Evolutionary conservation across 495 filamentous ascomycete genomes (phyloP).

Genomic region (Letharia columbiana): DNA sequence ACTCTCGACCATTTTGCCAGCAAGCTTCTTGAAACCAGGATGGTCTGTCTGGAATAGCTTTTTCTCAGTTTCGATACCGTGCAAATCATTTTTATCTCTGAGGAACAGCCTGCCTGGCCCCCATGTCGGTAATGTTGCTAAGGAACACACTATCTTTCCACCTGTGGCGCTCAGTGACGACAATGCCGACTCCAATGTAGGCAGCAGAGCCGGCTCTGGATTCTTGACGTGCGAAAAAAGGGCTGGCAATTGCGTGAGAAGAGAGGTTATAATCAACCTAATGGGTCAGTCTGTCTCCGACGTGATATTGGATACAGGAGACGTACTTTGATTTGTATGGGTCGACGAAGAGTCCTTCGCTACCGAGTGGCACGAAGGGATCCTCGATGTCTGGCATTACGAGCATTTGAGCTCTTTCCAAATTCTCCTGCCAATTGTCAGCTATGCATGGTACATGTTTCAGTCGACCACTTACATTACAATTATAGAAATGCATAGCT

Average conservation of each 20-base stretch:
- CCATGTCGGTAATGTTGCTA: constrained; percentile 77
- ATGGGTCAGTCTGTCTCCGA: constrained; percentile 12
- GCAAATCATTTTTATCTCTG: constrained; percentile 80
- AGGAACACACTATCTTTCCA: constrained; percentile 84
- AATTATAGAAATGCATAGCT: constrained; percentile 95
- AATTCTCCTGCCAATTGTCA: constrained; percentile 44
- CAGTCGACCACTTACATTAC: constrained; percentile 50
- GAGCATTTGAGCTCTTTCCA: constrained; percentile 94
- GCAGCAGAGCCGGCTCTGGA: constrained; percentile 78
- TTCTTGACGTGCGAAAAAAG: constrained; percentile 82
- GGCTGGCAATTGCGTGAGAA: constrained; percentile 69
- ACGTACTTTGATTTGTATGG: constrained; percentile 79
- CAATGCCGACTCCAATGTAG: constrained; percentile 72
- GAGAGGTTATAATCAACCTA: constrained; percentile 69
- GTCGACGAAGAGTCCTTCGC: constrained; percentile 89
- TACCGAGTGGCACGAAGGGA: constrained; percentile 79
- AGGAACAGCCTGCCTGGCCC: constrained; percentile 77
- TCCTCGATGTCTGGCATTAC: constrained; percentile 98
- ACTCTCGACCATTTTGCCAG: constrained; percentile 77
- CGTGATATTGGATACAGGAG: not conserved
- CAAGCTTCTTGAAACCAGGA: constrained; percentile 70
- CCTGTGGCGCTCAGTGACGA: constrained; percentile 75
- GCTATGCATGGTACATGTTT: not conserved
- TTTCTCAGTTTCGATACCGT: constrained; percentile 81
- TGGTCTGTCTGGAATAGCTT: constrained; percentile 89